phyloP scores from a whole-genome alignment of 371 early-diverging fungal species.

The Conidiobolus coronatus region DNA sequence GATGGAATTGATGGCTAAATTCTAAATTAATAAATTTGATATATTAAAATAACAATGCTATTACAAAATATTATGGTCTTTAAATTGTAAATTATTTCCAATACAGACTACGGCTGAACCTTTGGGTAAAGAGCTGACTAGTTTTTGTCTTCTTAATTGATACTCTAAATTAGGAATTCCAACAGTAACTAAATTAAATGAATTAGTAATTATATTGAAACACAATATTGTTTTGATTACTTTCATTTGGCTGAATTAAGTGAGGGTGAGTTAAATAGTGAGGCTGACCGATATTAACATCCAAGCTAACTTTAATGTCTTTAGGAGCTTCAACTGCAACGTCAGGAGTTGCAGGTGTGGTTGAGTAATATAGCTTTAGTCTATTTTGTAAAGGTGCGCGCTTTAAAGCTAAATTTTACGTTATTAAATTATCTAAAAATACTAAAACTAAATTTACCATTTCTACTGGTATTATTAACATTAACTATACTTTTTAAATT shows the following conservation, averaged over 20 bases:
- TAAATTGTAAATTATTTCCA: slow-evolving; percentile 59
- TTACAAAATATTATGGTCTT: slow-evolving; percentile 74
- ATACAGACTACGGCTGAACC: slow-evolving; percentile 42
- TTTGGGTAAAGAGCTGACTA: slow-evolving; percentile 35
- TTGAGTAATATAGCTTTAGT: too few relatives aligned
- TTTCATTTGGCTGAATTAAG: slow-evolving; percentile 40
- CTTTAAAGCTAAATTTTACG: too few relatives aligned
- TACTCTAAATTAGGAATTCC: slow-evolving; percentile 50
- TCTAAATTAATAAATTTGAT: not conserved
- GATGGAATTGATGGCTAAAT: slow-evolving; percentile 67
- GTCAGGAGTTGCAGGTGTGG: too few relatives aligned
- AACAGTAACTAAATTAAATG: slow-evolving; percentile 33
- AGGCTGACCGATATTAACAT: slow-evolving; percentile 37
- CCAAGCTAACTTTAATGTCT: too few relatives aligned
- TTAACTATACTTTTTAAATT: too few relatives aligned
- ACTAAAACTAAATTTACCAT: too few relatives aligned
- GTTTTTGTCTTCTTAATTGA: slow-evolving; percentile 35
- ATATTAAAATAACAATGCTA: slow-evolving; percentile 1
- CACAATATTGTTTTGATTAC: slow-evolving; percentile 12
- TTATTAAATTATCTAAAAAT: too few relatives aligned
- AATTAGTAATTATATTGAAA: not conserved
- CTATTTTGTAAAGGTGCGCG: too few relatives aligned
- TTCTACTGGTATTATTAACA: too few relatives aligned
- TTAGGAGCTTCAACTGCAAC: too few relatives aligned
- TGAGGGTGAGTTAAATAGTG: slow-evolving; percentile 55